Percentiles rank a stretch among this genome's conserved stretches.
Evolutionary conservation across 192 early-diverging fungal genomes (phyloP).

Genomic region (Jimgerdemannia flammicorona): DNA sequence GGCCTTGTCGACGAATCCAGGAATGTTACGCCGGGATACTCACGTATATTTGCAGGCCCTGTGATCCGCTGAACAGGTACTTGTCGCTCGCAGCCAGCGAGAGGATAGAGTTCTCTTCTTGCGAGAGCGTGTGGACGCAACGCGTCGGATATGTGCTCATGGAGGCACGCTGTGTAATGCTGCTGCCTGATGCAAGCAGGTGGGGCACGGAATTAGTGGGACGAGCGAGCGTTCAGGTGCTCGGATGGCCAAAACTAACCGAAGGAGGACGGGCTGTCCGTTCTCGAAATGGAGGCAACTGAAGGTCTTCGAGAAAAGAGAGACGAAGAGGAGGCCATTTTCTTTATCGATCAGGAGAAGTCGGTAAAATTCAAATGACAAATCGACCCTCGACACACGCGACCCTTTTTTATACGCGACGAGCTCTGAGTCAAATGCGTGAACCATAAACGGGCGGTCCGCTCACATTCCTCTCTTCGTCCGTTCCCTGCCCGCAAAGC

Average conservation of each 20-base stretch:
- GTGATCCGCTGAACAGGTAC: conserved; percentile 66
- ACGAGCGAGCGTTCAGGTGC: background rate
- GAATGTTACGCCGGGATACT: conserved; percentile 5
- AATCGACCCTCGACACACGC: too few relatives aligned
- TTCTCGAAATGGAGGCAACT: background rate
- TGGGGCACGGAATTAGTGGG: background rate
- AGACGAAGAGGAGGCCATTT: too few relatives aligned
- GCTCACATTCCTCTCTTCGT: too few relatives aligned
- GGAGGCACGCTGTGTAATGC: conserved; percentile 16
- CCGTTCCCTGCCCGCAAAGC: too few relatives aligned
- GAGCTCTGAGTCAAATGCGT: too few relatives aligned
- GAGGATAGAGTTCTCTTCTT: conserved; percentile 56
- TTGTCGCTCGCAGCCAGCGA: conserved; percentile 54
- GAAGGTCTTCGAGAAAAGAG: too few relatives aligned
- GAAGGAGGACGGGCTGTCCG: background rate
- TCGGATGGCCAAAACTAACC: background rate
- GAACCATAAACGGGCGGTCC: too few relatives aligned
- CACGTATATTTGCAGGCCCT: conserved; percentile 61
- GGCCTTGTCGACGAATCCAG: too few relatives aligned
- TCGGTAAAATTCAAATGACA: too few relatives aligned
- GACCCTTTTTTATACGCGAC: too few relatives aligned
- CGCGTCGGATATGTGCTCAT: conserved; percentile 12
- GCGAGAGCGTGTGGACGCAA: conserved; percentile 47
- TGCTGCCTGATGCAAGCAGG: conserved; percentile 14
- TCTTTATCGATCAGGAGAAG: too few relatives aligned